Percentiles rank a stretch among this genome's conserved stretches.
Evolutionary conservation across 2,329 filamentous ascomycete species (phyloP).

Genomic region (Uncinocarpus reesii): DNA sequence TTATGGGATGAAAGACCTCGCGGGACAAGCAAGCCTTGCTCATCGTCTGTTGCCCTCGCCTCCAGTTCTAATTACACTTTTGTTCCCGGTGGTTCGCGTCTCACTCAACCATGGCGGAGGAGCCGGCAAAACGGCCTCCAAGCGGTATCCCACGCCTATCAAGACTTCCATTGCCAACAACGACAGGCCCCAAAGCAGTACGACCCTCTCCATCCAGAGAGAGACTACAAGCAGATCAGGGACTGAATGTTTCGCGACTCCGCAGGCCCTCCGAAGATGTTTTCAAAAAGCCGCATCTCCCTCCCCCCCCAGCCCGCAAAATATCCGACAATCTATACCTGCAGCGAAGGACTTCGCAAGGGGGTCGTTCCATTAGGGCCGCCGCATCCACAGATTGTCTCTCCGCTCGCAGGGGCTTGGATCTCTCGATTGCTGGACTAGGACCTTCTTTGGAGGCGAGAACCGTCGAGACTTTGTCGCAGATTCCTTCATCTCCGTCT

Average conservation of each 20-base stretch:
- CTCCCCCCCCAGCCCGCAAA: conserved; percentile 18
- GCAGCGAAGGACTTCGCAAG: conserved; percentile 1
- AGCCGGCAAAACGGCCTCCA: conserved; percentile 23
- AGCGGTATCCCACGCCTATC: conserved; percentile 44
- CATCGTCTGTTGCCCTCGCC: too few relatives aligned
- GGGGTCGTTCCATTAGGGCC: not conserved
- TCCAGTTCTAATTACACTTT: too few relatives aligned
- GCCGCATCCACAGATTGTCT: conserved; percentile 1
- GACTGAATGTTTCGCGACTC: conserved; percentile 29
- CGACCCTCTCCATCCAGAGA: conserved; percentile 42
- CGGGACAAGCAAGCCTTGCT: too few relatives aligned
- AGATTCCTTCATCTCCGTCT: conserved; percentile 66
- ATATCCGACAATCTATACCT: not conserved
- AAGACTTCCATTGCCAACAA: conserved; percentile 43
- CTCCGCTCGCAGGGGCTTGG: not conserved
- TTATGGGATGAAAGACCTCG: too few relatives aligned
- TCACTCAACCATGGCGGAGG: conserved; percentile 26
- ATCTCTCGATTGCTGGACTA: conserved; percentile 16
- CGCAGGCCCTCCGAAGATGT: conserved; percentile 33
- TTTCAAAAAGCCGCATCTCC: conserved; percentile 27
- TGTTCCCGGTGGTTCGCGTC: too few relatives aligned
- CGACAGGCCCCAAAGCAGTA: conserved; percentile 33
- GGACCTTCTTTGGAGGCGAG: conserved; percentile 63
- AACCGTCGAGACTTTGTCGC: conserved; percentile 73
- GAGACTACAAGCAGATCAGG: conserved; percentile 34